Percentiles rank a stretch among this genome's conserved stretches.
Evolutionary conservation across 2,329 filamentous ascomycete species (phyloP).

Genomic region (Onygena corvina): DNA sequence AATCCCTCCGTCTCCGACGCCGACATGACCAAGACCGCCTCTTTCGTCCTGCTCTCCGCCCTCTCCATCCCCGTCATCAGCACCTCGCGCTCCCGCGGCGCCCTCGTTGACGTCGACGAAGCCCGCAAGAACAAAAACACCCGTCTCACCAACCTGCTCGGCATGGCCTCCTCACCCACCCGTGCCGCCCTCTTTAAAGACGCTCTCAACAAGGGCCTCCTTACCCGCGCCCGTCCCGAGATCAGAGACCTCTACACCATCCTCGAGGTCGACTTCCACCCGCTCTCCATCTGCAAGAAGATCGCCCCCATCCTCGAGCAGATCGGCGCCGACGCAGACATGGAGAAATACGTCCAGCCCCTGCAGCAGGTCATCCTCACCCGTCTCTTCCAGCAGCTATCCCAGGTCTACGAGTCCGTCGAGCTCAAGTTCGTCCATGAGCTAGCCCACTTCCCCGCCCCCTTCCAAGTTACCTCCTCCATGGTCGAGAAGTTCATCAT

Average conservation of each 20-base stretch:
- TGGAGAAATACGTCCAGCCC: constrained; percentile 92
- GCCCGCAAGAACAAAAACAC: constrained; percentile 98
- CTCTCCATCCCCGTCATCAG: constrained; percentile 98
- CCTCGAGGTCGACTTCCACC: constrained; percentile 97
- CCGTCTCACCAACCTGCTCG: constrained; percentile 85
- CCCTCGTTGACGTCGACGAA: constrained; percentile 92
- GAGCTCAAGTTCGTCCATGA: constrained; percentile 87
- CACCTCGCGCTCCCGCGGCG: constrained; percentile 88
- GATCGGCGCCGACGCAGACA: constrained; percentile 86
- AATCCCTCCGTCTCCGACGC: constrained; percentile 81
- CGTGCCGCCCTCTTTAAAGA: constrained; percentile 90
- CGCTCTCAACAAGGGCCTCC: constrained; percentile 83
- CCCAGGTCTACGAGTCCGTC: constrained; percentile 97
- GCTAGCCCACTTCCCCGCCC: constrained; percentile 89
- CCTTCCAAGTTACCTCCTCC: constrained; percentile 79
- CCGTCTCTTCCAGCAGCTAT: constrained; percentile 95
- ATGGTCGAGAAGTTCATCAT: constrained; percentile 99
- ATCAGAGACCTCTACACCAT: constrained; percentile 98
- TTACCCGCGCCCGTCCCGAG: constrained; percentile 84
- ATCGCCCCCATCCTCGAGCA: constrained; percentile 90
- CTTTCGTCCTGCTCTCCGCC: constrained; percentile 87
- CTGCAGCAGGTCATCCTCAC: constrained; percentile 98
- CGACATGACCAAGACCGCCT: constrained; percentile 86
- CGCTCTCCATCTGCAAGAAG: constrained; percentile 96
- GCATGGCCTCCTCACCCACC: constrained; percentile 81